Percentiles rank a stretch among this genome's conserved stretches.
Conservation (phyloP, 164 flowering plant genomes). For the Berberis thunbergii region DNA sequence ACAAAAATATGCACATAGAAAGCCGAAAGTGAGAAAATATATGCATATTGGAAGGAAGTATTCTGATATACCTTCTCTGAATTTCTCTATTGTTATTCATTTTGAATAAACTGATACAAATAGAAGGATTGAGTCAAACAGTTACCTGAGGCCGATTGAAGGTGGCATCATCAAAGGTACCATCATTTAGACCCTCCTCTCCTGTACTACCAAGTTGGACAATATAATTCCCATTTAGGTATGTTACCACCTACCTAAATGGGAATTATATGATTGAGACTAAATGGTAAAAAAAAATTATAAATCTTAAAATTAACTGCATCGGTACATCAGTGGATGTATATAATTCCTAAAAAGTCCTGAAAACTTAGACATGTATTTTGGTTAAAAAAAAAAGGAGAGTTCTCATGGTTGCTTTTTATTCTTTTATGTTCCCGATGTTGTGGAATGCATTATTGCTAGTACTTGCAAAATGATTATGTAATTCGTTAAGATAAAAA, state of each 20-base stretch:
- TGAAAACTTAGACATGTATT: no score
- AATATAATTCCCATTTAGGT: slow-evolving; percentile 81
- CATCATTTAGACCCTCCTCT: slow-evolving; percentile 82
- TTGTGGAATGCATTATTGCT: no score
- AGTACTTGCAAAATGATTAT: not conserved
- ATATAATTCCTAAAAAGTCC: no score
- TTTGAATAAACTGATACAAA: not conserved
- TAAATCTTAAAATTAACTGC: no score
- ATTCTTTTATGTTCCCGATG: no score
- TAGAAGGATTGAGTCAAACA: not conserved
- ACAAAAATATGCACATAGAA: slow-evolving; percentile 3
- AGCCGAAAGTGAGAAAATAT: not conserved
- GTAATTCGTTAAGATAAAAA: slow-evolving; percentile 2
- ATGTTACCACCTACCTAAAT: slow-evolving; percentile 84
- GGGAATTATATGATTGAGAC: slow-evolving; percentile 3
- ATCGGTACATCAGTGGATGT: no score
- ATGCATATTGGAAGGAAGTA: not conserved
- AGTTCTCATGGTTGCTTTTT: no score
- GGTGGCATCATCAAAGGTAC: slow-evolving; percentile 73
- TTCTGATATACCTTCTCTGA: not conserved
- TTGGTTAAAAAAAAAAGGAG: no score
- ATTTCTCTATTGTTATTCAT: not conserved
- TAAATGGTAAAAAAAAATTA: no score
- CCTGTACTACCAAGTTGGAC: slow-evolving; percentile 87
- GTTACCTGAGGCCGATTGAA: slow-evolving; percentile 90